Evolutionary conservation across 352 stramenopile species (phyloP), one percentile per base, ranked within the genome.

Genomic region (Globisporangium polare): DNA sequence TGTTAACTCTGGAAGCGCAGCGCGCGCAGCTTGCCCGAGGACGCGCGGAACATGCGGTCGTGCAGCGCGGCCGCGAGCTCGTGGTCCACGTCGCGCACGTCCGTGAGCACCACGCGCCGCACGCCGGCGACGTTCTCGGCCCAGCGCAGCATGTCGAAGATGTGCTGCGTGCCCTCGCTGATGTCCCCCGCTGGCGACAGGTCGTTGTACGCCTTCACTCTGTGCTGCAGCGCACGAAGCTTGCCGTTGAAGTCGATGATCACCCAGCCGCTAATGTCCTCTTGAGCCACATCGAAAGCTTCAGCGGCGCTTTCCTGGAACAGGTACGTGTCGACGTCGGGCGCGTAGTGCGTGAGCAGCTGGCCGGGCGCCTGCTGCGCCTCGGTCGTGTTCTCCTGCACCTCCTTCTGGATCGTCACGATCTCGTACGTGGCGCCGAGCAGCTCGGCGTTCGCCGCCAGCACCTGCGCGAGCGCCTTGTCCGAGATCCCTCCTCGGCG

Each of bases 341-440:
- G 97, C 12, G 97, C 97, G 70, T 99, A 99, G 74, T 99, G 97
- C 29, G 93, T 98, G 68, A 99, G 84, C 24, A 96, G 85, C 78
- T 99, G 97, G 15, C 97, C 97, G 0, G 97, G 97, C 5, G 96
- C 94, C 37, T 98, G 89, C 51, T 96, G 84, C 3, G 71, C 82
- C 63, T 92, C 82, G 41, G 69, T 75, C 27, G 82, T 80, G 59
- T 89, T 72, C 61, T 83, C 78, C 52, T 75, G 67, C n/a, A 72
- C 75, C 51, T 88, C 75, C 27, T 82, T 87, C 55, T 90, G 72
- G 51, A 92, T 80, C 37, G 73, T 78, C 43, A 89, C 75, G 47
- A 95, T 75, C 35, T 90, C 63, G 47, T 91, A 89, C 17, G 53
- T 35, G 9, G 69, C 72, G 15, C 76, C 78, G 0, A 89, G 49